These are phyloP conservation scores for Viola odorata DNA, from an alignment of 345 rosid species.

Conservation along the genomic window DNA sequence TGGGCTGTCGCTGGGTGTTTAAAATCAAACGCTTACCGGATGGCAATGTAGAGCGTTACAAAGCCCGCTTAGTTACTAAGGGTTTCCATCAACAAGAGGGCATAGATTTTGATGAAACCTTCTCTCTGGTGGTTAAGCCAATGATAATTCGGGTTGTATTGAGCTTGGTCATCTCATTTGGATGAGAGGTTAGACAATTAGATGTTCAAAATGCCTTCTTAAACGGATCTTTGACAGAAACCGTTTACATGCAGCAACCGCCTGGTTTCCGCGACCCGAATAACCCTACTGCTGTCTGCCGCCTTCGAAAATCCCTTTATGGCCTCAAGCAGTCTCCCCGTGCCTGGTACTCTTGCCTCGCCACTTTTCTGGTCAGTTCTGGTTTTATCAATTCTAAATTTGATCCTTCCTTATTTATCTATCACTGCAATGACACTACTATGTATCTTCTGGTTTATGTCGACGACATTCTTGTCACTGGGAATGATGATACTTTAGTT, in stretches of 20 bases:
- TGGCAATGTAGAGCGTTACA: neutral
- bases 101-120: neutral
- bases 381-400: neutral
- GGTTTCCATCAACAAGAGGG: neutral
- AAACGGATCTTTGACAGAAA: neutral
- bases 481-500: neutral
- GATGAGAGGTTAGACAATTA: neutral
- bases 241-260: too few relatives aligned
- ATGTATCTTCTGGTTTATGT: neutral
- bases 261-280: too few relatives aligned
- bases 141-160: neutral
- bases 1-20: neutral
- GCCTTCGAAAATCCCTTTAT: neutral
- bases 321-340: neutral
- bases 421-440: neutral
- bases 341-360: neutral
- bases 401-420: neutral
- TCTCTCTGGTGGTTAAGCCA: neutral
- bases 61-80: neutral
- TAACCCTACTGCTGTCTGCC: too few relatives aligned
- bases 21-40: neutral
- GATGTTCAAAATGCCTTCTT: slow-evolving; percentile 1
- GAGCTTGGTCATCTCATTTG: neutral
- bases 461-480: neutral
- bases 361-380: neutral